These are phyloP conservation scores for Aulographum hederae DNA, from an alignment of 2,329 filamentous ascomycete genomes.

Conservation along the genomic window DNA sequence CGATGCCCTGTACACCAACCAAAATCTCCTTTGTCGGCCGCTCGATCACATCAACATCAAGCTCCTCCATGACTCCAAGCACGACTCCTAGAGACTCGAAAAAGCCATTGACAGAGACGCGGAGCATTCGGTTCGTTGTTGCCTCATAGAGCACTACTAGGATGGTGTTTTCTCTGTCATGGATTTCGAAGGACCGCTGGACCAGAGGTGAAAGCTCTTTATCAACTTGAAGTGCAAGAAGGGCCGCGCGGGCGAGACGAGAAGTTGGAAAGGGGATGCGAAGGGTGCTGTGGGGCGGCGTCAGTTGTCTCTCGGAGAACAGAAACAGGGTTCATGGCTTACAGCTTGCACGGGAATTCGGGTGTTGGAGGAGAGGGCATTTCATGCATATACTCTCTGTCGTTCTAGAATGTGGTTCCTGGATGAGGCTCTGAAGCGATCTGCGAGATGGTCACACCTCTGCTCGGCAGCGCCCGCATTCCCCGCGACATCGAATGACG, in stretches of 20 bases:
- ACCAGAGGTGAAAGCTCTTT: conserved; percentile 77
- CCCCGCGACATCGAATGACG: not conserved
- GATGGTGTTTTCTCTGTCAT: conserved; percentile 26
- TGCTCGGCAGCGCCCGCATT: not conserved
- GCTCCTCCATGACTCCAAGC: conserved; percentile 72
- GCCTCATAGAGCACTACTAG: conserved; percentile 65
- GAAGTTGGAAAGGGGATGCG: conserved; percentile 65
- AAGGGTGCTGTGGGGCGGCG: conserved; percentile 37
- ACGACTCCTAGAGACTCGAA: conserved; percentile 79
- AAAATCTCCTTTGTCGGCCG: conserved; percentile 21
- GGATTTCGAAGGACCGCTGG: conserved; percentile 44
- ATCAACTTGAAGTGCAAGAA: conserved; percentile 65
- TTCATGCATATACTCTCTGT: not conserved
- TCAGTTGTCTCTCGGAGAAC: not conserved
- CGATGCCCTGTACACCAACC: conserved; percentile 19
- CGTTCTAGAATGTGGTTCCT: not conserved
- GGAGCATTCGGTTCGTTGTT: conserved; percentile 88
- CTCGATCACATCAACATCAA: conserved; percentile 68
- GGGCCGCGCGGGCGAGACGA: conserved; percentile 59
- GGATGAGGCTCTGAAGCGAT: not conserved
- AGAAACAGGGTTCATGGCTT: too few species aligned
- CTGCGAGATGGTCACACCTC: not conserved
- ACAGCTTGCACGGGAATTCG: conserved; percentile 5
- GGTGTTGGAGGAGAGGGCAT: not conserved
- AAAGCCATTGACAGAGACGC: conserved; percentile 90